A percentile compares a stretch with the other conserved stretches of the same genome.
Conservation (phyloP, 2,329 filamentous ascomycete genomes). For the Paramyrothecium roridum region DNA sequence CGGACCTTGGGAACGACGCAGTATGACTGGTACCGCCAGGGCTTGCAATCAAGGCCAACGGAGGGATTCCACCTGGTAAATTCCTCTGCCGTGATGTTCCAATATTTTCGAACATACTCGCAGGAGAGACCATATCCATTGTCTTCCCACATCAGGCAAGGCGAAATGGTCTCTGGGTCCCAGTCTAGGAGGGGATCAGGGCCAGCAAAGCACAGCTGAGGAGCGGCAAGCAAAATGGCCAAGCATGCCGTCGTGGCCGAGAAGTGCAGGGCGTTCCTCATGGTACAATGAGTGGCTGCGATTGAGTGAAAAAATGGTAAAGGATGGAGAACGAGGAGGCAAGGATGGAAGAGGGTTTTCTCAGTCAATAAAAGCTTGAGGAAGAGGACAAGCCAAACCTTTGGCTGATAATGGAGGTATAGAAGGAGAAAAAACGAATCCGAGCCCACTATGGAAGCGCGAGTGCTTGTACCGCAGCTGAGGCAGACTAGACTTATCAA, state of each 20-base stretch:
- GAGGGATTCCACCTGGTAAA: constrained; percentile 18
- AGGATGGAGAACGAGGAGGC: no score
- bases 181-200: neutral
- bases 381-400: no score
- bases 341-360: no score
- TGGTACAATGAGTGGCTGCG: neutral
- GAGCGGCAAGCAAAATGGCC: neutral
- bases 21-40: constrained; percentile 16
- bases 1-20: constrained; percentile 15
- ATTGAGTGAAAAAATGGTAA: no score
- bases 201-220: neutral
- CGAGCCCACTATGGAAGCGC: no score
- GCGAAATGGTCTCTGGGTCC: constrained; percentile 4
- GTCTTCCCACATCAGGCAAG: constrained; percentile 9
- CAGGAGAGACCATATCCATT: constrained; percentile 9
- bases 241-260: neutral
- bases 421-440: no score
- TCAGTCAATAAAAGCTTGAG: no score
- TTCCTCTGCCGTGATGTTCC: constrained; percentile 9
- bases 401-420: no score
- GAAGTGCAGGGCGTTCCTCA: neutral
- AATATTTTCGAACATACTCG: constrained; percentile 7
- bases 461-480: no score
- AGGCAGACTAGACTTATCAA: no score
- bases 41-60: constrained; percentile 14